These are phyloP conservation scores for Omphalotus olearius DNA, from an alignment of 1,284 basidiomycete genomes.

Conservation along the genomic window DNA sequence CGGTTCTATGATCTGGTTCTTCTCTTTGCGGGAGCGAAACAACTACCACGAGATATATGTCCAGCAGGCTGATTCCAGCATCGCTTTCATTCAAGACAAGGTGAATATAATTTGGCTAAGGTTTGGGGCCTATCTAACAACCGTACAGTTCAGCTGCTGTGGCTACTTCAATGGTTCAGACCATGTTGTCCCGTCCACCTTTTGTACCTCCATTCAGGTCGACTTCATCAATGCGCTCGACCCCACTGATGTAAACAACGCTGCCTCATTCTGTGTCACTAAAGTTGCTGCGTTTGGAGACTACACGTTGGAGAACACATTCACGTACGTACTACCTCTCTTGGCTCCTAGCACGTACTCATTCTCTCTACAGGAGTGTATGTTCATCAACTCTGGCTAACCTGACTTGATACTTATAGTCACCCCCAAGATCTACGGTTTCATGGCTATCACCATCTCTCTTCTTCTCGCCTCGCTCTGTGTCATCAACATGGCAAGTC, in stretches of 20 bases:
- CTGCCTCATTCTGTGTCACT: conserved; percentile 56
- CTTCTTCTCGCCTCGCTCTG: conserved; percentile 78
- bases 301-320: conserved; percentile 70
- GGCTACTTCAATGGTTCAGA: conserved; percentile 75
- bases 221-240: conserved; percentile 44
- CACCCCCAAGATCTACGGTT: conserved; percentile 57
- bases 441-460: conserved; percentile 71
- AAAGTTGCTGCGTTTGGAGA: conserved; percentile 65
- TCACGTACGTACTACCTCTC: conserved; percentile 55
- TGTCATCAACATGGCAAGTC: conserved; percentile 73
- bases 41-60: conserved; percentile 62
- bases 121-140: neutral
- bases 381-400: neutral
- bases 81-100: conserved; percentile 66
- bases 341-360: neutral
- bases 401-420: neutral
- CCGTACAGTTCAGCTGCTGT: conserved; percentile 66
- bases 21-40: conserved; percentile 63
- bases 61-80: conserved; percentile 38
- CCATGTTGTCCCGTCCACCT: conserved; percentile 47
- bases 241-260: conserved; percentile 35
- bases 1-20: conserved; percentile 76
- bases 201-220: conserved; percentile 49
- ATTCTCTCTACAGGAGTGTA: conserved; percentile 6
- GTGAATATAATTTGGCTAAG: conserved; percentile 33